A percentile compares a stretch with the other conserved stretches of the same genome.
phyloP scores from a whole-genome alignment of 1,284 basidiomycete species.

The Ustilago tritici region DNA sequence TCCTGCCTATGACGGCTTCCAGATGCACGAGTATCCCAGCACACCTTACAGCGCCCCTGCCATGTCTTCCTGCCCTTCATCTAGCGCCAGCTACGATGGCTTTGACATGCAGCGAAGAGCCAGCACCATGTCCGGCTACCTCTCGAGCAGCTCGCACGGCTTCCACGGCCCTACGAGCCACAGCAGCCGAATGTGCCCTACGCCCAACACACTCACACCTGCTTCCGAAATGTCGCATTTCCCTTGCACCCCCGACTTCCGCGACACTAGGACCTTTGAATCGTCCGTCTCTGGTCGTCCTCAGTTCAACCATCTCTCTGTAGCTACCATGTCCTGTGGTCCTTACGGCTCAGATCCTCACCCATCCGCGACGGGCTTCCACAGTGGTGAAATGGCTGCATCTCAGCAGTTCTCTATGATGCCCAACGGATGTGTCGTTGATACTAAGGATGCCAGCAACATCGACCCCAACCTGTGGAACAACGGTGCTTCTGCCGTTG shows the following conservation, averaged over 20 bases:
- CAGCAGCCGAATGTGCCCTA: conserved; percentile 26
- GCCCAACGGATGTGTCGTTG: conserved; percentile 15
- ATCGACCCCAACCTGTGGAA: conserved; percentile 35
- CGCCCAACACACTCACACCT: conserved; percentile 33
- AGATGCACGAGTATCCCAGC: conserved; percentile 25
- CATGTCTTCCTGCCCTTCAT: conserved; percentile 39
- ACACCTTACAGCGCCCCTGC: conserved; percentile 33
- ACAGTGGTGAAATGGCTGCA: conserved; percentile 9
- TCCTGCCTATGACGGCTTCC: conserved; percentile 17
- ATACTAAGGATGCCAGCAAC: conserved; percentile 14
- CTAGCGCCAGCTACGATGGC: conserved; percentile 22
- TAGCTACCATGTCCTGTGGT: conserved; percentile 26
- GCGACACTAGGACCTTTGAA: conserved; percentile 24
- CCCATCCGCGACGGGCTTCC: conserved; percentile 4
- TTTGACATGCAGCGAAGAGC: conserved; percentile 29
- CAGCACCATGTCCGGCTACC: conserved; percentile 29
- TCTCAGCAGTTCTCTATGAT: conserved; percentile 17
- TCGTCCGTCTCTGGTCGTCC: conserved; percentile 7
- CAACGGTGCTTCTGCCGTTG: conserved; percentile 5
- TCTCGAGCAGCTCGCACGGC: conserved; percentile 25
- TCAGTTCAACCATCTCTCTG: conserved; percentile 29
- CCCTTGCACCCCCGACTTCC: conserved; percentile 38
- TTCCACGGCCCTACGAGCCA: conserved; percentile 29
- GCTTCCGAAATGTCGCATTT: conserved; percentile 32
- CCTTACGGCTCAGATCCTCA: conserved; percentile 14